These are phyloP conservation scores for Dendrothele bispora DNA, from an alignment of 768 basidiomycete species.

Conservation along the genomic window DNA sequence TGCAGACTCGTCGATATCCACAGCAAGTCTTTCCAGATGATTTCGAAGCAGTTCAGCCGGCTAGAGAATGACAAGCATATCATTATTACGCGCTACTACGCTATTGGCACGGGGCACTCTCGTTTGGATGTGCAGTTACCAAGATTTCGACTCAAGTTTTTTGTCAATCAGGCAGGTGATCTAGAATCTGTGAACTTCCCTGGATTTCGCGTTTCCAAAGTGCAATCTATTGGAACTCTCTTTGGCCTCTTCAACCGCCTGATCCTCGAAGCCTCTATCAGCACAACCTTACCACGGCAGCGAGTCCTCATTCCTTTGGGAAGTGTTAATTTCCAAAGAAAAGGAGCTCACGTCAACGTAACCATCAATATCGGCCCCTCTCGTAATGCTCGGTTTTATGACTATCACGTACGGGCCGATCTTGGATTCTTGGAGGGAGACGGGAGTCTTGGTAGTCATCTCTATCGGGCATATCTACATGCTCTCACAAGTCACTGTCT, in stretches of 20 bases:
- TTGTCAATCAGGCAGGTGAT: conserved; percentile 19
- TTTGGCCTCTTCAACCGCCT: conserved; percentile 32
- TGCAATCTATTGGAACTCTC: conserved; percentile 31
- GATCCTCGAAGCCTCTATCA: conserved; percentile 22
- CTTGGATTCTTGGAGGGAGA: conserved; percentile 28
- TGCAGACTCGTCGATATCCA: conserved; percentile 28
- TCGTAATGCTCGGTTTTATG: conserved; percentile 17
- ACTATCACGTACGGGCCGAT: conserved; percentile 27
- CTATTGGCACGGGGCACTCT: background rate
- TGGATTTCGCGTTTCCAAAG: conserved; percentile 19
- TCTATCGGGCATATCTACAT: conserved; percentile 33
- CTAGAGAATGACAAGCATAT: conserved; percentile 24
- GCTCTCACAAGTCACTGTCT: conserved; percentile 33
- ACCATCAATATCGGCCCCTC: background rate
- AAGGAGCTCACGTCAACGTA: background rate
- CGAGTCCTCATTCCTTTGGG: conserved; percentile 8
- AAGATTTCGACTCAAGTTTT: conserved; percentile 31
- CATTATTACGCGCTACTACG: conserved; percentile 12
- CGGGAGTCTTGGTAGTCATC: conserved; percentile 21
- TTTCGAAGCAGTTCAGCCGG: conserved; percentile 20
- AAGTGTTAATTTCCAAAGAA: background rate
- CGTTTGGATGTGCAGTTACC: conserved; percentile 24
- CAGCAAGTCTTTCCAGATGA: conserved; percentile 25
- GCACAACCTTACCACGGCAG: conserved; percentile 27
- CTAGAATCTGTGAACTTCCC: conserved; percentile 15